These are phyloP conservation scores for Lophium mytilinum DNA, from an alignment of 495 filamentous ascomycete genomes.

Conservation along the genomic window DNA sequence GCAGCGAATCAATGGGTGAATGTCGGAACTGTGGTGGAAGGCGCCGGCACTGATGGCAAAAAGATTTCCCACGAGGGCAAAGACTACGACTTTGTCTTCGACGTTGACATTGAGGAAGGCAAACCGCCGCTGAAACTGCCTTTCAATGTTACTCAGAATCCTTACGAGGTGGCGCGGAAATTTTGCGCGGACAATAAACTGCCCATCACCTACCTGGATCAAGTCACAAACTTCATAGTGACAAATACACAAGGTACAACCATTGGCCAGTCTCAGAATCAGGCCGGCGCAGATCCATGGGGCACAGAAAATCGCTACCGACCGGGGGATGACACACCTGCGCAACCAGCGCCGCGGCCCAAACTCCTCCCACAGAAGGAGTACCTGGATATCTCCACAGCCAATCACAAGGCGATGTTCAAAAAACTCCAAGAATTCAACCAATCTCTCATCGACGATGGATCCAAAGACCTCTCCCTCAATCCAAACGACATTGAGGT, in stretches of 20 bases:
- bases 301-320: conserved; percentile 70
- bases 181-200: conserved; percentile 90
- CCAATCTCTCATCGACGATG: conserved; percentile 53
- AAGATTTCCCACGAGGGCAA: conserved; percentile 70
- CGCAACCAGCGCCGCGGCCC: conserved; percentile 40
- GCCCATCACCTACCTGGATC: conserved; percentile 81
- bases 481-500: conserved; percentile 59
- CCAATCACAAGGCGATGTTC: conserved; percentile 54
- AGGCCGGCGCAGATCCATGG: conserved; percentile 58
- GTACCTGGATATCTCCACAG: conserved; percentile 66
- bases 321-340: conserved; percentile 51
- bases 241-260: conserved; percentile 81
- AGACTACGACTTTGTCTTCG: conserved; percentile 96
- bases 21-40: conserved; percentile 88
- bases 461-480: conserved; percentile 64
- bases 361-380: conserved; percentile 70
- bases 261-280: conserved; percentile 49
- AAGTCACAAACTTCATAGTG: conserved; percentile 89
- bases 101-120: conserved; percentile 95
- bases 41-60: conserved; percentile 68
- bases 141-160: conserved; percentile 86
- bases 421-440: conserved; percentile 73
- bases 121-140: conserved; percentile 90
- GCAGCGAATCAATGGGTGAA: conserved; percentile 65
- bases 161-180: conserved; percentile 83